phyloP scores from a whole-genome alignment of 495 filamentous ascomycete species.

The Trichoderma virens region DNA sequence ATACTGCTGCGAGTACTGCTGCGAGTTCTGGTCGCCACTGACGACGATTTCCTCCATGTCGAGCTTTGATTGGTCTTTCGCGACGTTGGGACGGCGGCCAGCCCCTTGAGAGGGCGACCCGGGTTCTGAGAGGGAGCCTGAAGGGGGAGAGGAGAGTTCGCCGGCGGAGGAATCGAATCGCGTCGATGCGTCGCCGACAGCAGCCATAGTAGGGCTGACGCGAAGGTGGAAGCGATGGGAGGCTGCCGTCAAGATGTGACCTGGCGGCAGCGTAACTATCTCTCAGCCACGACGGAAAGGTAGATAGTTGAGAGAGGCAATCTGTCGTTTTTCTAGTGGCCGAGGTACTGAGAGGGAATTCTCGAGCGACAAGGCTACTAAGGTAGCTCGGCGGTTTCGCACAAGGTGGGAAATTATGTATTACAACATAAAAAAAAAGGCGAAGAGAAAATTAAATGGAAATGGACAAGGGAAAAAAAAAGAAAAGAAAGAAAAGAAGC shows the following conservation, averaged over 20 bases:
- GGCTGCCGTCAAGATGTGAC: background rate
- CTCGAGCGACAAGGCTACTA: too few species aligned
- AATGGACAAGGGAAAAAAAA: background rate
- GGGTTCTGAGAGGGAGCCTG: slow-evolving; percentile 27
- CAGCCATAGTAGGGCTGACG: slow-evolving; percentile 7
- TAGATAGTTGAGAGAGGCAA: background rate
- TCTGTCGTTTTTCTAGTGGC: too few species aligned
- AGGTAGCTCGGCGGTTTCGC: too few species aligned
- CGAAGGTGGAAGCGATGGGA: background rate
- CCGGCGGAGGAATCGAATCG: slow-evolving; percentile 27
- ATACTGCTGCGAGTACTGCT: slow-evolving; percentile 2
- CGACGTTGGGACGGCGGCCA: slow-evolving; percentile 19
- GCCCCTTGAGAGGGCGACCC: slow-evolving; percentile 21
- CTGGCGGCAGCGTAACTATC: background rate
- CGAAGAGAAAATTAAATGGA: background rate
- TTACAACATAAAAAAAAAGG: background rate
- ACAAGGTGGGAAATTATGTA: background rate
- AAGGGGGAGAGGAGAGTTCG: slow-evolving; percentile 29
- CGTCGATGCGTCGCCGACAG: slow-evolving; percentile 8
- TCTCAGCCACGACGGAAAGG: background rate
- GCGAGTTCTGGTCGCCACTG: slow-evolving; percentile 21
- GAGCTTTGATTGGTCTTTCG: slow-evolving; percentile 21
- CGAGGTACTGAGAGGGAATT: too few species aligned
- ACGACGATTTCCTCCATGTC: slow-evolving; percentile 34
- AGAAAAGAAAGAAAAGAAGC: background rate